Base-by-base conservation (phyloP, 441 rosid species). In the Aleurites moluccanus region DNA sequence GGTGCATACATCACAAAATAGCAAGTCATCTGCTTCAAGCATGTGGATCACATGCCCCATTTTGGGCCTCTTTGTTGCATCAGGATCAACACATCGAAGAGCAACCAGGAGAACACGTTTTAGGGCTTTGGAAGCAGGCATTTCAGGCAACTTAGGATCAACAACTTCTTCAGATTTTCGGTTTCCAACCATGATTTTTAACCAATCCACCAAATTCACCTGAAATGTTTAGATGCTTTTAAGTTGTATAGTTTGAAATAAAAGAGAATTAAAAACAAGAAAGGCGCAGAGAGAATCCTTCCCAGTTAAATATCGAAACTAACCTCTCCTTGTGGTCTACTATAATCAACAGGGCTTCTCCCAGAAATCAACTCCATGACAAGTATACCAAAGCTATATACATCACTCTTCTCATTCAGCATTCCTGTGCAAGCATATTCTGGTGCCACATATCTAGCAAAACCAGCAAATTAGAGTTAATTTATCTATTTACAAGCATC, bases 371-470 rank as follows among this genome's bases (percentile, higher is more conserved):
- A 81, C 86, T 93, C 99, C 99, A 95, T 95, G 47, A 90, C 86
- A 61, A 95, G 90, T 69, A 95, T 86, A 61, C 99, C 99, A 14
- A 95, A 93, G 81, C 99, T 95, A 80, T 95, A 95, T 44, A 91
- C 78, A 76, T 95, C 99, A 74, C 99, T 95, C 77, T 91, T 95
- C 82, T 95, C 99, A 42, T 87, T 95, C 77, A 95, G 83, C 99
- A 91, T 90, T 77, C 99, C 99, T 0, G 99, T 95, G 84, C 97
- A 95, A 79, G 99, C 99, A 88, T 95, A 95, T 73, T 95, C 99
- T 10, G 99, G 98, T 13, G 98, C 99, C 33, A 95, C 98, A 77
- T 95, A 95, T 45, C 99, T 95, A 70, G 56, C 70, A 55, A 72
- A 81, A 40, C 56, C 35, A 79, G 27, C 28, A 47, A 55, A 53